A percentile compares a stretch with the other conserved stretches of the same genome.
Evolutionary conservation across 805 yeast genomes (phyloP).

Genomic region (Blastobotrys parvus): DNA sequence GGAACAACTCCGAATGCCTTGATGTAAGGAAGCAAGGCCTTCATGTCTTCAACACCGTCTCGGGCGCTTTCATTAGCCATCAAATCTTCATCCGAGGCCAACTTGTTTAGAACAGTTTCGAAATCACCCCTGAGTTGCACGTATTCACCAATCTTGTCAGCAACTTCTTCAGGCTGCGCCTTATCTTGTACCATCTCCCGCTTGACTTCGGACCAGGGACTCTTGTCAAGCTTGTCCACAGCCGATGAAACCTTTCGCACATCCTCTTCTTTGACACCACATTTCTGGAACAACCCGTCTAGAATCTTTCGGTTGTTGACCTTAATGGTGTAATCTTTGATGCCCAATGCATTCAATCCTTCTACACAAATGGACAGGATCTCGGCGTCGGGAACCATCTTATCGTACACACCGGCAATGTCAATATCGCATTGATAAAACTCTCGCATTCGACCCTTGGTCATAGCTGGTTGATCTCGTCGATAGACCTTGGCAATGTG

Average conservation of each 20-base stretch:
- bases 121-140: conserved; percentile 70
- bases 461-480: conserved; percentile 99
- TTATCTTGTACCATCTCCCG: conserved; percentile 89
- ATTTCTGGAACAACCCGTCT: conserved; percentile 90
- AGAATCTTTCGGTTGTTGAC: conserved; percentile 91
- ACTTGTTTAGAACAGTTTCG: conserved; percentile 37
- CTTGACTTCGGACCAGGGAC: conserved; percentile 91
- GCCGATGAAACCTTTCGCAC: conserved; percentile 91
- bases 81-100: conserved; percentile 52
- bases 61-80: conserved; percentile 62
- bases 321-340: conserved; percentile 82
- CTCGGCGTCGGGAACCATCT: conserved; percentile 97
- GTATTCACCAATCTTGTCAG: conserved; percentile 85
- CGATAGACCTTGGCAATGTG: conserved; percentile 98
- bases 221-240: conserved; percentile 91
- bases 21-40: conserved; percentile 60
- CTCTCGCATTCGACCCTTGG: conserved; percentile 99
- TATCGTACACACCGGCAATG: conserved; percentile 85
- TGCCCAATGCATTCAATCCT: conserved; percentile 77
- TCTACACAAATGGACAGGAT: conserved; percentile 71
- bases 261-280: conserved; percentile 92
- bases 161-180: conserved; percentile 83
- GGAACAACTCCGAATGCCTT: conserved; percentile 70
- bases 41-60: conserved; percentile 76
- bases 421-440: conserved; percentile 98